Evolutionary conservation across 1,284 basidiomycete genomes (phyloP).

Genomic region (Leccinum subrobustum): DNA sequence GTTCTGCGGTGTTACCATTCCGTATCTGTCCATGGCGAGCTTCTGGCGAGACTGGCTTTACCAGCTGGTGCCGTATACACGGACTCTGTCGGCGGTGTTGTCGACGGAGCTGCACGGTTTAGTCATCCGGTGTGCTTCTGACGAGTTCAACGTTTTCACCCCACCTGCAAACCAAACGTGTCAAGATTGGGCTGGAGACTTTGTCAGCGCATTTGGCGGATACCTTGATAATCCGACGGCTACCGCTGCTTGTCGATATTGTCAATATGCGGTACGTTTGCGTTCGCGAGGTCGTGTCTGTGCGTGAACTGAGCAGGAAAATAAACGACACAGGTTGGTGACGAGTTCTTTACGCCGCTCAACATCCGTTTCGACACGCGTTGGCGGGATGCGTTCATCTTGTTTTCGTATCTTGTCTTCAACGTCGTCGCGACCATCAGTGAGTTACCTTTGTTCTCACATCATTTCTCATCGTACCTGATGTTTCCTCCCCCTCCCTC

Average conservation of each 20-base stretch:
- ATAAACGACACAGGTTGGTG: slow-evolving; percentile 43
- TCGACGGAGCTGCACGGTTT: slow-evolving; percentile 81
- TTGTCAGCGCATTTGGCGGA: slow-evolving; percentile 63
- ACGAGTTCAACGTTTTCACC: slow-evolving; percentile 68
- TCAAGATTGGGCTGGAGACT: slow-evolving; percentile 64
- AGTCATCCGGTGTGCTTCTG: slow-evolving; percentile 59
- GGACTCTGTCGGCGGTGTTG: slow-evolving; percentile 72
- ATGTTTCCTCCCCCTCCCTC: not conserved
- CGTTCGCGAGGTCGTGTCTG: not conserved
- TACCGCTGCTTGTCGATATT: slow-evolving; percentile 67
- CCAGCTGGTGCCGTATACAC: slow-evolving; percentile 68
- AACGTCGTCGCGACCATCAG: slow-evolving; percentile 71
- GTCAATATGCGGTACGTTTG: slow-evolving; percentile 51
- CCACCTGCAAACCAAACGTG: slow-evolving; percentile 81
- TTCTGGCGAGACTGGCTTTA: slow-evolving; percentile 84
- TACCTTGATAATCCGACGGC: slow-evolving; percentile 77
- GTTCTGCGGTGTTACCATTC: slow-evolving; percentile 83
- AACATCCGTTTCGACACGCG: slow-evolving; percentile 66
- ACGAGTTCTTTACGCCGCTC: slow-evolving; percentile 69
- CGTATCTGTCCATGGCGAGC: slow-evolving; percentile 60
- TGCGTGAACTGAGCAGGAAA: slow-evolving; percentile 2
- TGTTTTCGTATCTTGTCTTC: slow-evolving; percentile 69
- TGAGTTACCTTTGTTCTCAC: slow-evolving; percentile 32
- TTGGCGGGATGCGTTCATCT: slow-evolving; percentile 76
- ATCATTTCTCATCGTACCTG: not conserved